phyloP scores from a whole-genome alignment of 2,329 filamentous ascomycete genomes.

The Grosmannia clavigera region DNA sequence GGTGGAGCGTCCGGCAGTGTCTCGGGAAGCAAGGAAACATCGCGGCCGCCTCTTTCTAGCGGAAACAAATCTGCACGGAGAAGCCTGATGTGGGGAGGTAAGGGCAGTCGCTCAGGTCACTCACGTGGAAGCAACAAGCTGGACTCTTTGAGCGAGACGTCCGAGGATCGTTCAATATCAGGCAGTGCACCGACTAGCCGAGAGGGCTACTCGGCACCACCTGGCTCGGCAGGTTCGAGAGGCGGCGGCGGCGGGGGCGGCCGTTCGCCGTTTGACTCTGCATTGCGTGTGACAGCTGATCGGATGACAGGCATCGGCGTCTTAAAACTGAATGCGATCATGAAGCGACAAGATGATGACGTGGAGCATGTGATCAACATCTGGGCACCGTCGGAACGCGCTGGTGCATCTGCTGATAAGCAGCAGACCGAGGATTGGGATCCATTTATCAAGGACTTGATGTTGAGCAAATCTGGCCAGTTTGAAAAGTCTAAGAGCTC shows the following conservation, averaged over 20 bases:
- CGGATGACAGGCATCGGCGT: conserved; percentile 67
- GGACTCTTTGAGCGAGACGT: conserved; percentile 43
- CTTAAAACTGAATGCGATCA: conserved; percentile 60
- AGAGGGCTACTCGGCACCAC: conserved; percentile 34
- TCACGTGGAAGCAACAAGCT: conserved; percentile 36
- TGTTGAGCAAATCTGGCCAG: conserved; percentile 58
- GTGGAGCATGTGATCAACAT: conserved; percentile 64
- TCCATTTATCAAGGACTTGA: conserved; percentile 57
- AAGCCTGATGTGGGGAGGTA: conserved; percentile 60
- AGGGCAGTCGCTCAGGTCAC: conserved; percentile 39
- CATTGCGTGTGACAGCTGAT: conserved; percentile 36
- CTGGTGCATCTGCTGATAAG: conserved; percentile 34
- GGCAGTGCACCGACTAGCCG: conserved; percentile 26
- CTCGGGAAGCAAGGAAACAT: conserved; percentile 19
- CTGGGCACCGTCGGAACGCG: conserved; percentile 53
- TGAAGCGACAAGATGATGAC: conserved; percentile 60
- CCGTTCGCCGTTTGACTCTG: conserved; percentile 7
- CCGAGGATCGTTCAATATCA: conserved; percentile 26
- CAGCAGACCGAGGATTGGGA: conserved; percentile 57
- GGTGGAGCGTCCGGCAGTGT: conserved; percentile 15
- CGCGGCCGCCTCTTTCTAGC: conserved; percentile 35
- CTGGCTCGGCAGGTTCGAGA: conserved; percentile 44
- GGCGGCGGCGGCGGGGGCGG: conserved; percentile 2
- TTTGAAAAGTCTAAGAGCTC: conserved; percentile 62
- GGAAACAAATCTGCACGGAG: conserved; percentile 44